Evolutionary conservation across 2,329 filamentous ascomycete species (phyloP).

Genomic region (Calonectria multiphialidica): DNA sequence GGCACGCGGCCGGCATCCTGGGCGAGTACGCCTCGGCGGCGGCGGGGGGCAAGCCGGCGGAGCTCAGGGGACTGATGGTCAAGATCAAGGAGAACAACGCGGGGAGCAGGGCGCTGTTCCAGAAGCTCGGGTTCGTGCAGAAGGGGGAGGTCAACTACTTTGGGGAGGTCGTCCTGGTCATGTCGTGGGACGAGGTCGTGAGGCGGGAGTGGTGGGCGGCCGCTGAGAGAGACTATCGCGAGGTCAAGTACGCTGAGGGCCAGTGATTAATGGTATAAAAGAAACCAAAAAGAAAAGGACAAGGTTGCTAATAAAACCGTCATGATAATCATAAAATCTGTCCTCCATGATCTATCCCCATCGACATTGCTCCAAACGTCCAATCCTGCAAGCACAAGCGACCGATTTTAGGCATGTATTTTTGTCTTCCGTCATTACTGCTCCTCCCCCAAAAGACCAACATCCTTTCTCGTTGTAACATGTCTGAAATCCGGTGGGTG

Average conservation of each 20-base stretch:
- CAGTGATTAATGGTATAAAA: neutral
- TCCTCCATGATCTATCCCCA: neutral
- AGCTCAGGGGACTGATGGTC: conserved; percentile 58
- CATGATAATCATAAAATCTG: neutral
- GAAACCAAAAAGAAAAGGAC: neutral
- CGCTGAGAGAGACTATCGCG: conserved; percentile 33
- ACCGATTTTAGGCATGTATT: neutral
- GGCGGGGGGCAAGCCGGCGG: conserved; percentile 15
- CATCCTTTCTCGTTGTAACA: neutral
- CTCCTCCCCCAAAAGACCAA: neutral
- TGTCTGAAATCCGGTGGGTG: neutral
- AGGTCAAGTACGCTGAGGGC: conserved; percentile 37
- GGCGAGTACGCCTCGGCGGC: conserved; percentile 55
- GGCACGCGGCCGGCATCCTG: conserved; percentile 66
- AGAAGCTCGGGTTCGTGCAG: conserved; percentile 63
- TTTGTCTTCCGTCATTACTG: neutral
- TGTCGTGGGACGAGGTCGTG: conserved; percentile 47
- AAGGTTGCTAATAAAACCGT: neutral
- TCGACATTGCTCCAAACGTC: neutral
- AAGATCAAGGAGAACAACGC: conserved; percentile 70
- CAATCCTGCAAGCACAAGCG: neutral
- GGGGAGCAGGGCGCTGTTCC: conserved; percentile 65
- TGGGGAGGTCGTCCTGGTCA: conserved; percentile 67
- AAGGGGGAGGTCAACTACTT: conserved; percentile 69
- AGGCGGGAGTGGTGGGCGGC: conserved; percentile 39